A percentile compares a stretch with the other conserved stretches of the same genome.
Evolutionary conservation across 139 green algal species (phyloP).

Genomic region (Trebouxia sp.): DNA sequence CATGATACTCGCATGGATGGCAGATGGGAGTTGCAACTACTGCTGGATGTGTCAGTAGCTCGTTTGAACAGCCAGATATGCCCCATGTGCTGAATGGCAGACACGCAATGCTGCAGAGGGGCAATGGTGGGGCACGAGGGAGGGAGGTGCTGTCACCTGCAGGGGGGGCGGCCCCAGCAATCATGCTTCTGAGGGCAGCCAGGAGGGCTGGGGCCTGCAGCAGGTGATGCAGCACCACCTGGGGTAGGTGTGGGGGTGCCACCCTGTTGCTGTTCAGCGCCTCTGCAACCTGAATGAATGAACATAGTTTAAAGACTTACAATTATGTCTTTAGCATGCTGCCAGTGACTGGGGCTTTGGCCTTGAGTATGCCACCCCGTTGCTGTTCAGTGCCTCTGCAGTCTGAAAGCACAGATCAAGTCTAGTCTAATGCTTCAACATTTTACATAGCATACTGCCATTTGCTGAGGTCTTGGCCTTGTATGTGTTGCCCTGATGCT

Average conservation of each 20-base stretch:
- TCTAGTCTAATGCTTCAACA: too few species aligned
- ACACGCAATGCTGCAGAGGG: too few species aligned
- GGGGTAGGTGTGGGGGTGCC: conserved; percentile 11
- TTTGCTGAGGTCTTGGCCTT: too few species aligned
- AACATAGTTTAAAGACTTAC: too few species aligned
- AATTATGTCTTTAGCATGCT: too few species aligned
- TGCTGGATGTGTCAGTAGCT: too few species aligned
- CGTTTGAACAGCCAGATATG: too few species aligned
- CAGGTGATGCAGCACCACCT: conserved; percentile 17
- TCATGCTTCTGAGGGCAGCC: conserved; percentile 6
- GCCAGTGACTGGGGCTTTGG: too few species aligned
- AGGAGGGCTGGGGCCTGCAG: conserved; percentile 2
- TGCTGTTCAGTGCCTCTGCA: conserved; percentile 20
- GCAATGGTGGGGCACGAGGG: background rate
- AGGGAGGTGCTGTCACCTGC: background rate
- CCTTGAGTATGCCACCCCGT: background rate
- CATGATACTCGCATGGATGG: too few species aligned
- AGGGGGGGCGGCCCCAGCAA: background rate
- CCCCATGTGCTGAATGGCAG: too few species aligned
- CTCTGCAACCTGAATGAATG: conserved; percentile 15
- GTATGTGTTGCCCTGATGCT: background rate
- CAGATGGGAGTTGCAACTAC: too few species aligned
- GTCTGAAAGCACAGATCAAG: conserved; percentile 9
- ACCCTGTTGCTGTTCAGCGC: conserved; percentile 5
- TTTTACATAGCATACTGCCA: too few species aligned